phyloP scores from a whole-genome alignment of 345 rosid genomes.

The Chamaenerion angustifolium region DNA sequence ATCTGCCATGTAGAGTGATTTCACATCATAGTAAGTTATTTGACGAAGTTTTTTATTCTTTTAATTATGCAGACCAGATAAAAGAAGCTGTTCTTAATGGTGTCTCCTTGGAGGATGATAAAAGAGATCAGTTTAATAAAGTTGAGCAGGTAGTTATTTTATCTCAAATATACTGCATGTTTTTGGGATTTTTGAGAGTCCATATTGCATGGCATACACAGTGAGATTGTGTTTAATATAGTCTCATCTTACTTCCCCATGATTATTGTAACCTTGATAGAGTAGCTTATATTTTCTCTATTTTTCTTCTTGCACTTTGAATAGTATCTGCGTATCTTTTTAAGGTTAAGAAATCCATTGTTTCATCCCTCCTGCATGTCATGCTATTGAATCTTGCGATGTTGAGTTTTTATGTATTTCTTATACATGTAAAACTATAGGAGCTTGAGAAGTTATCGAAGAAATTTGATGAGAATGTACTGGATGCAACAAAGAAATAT shows the following conservation, averaged over 20 bases:
- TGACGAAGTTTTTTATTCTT: background rate
- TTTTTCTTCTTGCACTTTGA: no score
- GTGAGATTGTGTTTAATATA: no score
- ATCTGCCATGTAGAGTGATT: background rate
- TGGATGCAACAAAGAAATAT: conserved; percentile 87
- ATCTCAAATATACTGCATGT: background rate
- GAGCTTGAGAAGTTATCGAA: conserved; percentile 67
- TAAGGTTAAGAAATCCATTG: no score
- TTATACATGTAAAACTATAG: conserved; percentile 21
- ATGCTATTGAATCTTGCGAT: background rate
- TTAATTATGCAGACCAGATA: conserved; percentile 34
- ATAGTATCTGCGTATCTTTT: no score
- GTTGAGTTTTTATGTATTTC: conserved; percentile 2
- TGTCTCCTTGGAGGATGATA: conserved; percentile 77
- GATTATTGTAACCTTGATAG: no score
- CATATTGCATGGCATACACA: no score
- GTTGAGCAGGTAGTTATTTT: conserved; percentile 57
- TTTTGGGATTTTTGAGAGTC: no score
- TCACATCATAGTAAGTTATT: background rate
- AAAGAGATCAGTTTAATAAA: conserved; percentile 73
- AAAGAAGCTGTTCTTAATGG: conserved; percentile 86
- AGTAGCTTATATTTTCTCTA: no score
- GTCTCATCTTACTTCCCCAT: no score
- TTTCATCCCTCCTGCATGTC: background rate
- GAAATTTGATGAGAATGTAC: conserved; percentile 72